Evolutionary conservation across 2,329 filamentous ascomycete species (phyloP), one percentile per base, ranked within the genome.

Genomic region (Colletotrichum cordylinicola): DNA sequence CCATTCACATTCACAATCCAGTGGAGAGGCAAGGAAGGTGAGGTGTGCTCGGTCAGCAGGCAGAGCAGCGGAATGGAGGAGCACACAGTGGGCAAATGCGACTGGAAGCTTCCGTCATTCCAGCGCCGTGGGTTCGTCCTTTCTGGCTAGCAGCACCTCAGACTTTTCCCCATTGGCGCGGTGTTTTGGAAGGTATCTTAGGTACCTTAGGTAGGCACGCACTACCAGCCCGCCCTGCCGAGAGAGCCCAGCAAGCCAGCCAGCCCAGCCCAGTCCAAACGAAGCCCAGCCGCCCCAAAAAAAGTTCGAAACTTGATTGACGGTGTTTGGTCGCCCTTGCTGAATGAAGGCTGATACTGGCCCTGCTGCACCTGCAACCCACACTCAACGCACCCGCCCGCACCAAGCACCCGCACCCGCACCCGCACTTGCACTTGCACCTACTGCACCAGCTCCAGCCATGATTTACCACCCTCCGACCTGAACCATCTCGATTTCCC

Each of bases 31-130:
- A 35, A 21, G 43, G 43, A 48, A 48, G 43, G 10, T 48, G 43
- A 52, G 27, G 55, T 27, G 56, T 76, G 70, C 74, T 74, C 74
- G 70, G 64, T 76, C 74, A 76, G 74, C 74, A 76, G 64, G 74
- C 33, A 35, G 31, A 61, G 58, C 4, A n/a, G 33, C 33, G 55
- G 35, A 27, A 35, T 18, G 31, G 16, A 13, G 37, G 24, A 24
- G 56, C 27, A 39, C n/a, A 64, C 37, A 70, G 33, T n/a, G 33
- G 55, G 43, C 43, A 74, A 64, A 33, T 56, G 69, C 33, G 72
- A 77, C 74, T 69, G 70, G 62, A 74, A 74, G 71, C 74, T 75
- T 75, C 71, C 70, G 68, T 70, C 67, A 77, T 73, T 73, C 75
- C 70, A 65, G 56, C 27, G 18, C 18, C 18, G 55, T 35, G 68